phyloP scores from a whole-genome alignment of 148 eudicot genomes.

The Camellia granthamiana region DNA sequence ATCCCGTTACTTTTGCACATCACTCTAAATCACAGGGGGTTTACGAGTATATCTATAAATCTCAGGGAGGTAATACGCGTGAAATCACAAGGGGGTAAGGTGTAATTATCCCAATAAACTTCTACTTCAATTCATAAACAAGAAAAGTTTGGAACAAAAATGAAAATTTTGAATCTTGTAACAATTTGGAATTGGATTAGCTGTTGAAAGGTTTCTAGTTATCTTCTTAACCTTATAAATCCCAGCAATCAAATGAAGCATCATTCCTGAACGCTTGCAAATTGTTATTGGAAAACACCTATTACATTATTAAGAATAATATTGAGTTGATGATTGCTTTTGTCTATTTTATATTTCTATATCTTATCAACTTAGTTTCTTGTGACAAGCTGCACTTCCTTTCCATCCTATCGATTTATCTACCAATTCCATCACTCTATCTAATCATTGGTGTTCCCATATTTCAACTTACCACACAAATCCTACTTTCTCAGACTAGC shows the following conservation, averaged over 20 bases:
- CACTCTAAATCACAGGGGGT: too few relatives aligned
- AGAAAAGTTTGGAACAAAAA: background rate
- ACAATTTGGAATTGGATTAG: background rate
- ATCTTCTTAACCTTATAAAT: background rate
- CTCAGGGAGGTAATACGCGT: too few relatives aligned
- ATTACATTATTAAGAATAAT: too few relatives aligned
- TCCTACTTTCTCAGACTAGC: background rate
- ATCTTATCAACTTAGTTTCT: background rate
- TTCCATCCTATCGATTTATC: background rate
- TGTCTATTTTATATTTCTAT: background rate
- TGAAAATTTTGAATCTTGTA: background rate
- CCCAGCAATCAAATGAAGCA: background rate
- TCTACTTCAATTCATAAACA: too few relatives aligned
- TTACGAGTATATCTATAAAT: too few relatives aligned
- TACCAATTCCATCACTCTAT: background rate
- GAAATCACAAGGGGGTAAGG: too few relatives aligned
- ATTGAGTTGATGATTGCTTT: too few relatives aligned
- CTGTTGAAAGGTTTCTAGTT: background rate
- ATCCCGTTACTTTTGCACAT: too few relatives aligned
- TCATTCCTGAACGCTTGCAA: background rate
- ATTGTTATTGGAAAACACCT: background rate
- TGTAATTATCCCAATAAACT: too few relatives aligned
- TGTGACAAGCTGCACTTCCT: background rate
- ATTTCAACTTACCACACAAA: background rate
- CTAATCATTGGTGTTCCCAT: background rate